Base-by-base conservation (phyloP, 2,329 filamentous ascomycete species). In the Ascochyta koolunga region DNA sequence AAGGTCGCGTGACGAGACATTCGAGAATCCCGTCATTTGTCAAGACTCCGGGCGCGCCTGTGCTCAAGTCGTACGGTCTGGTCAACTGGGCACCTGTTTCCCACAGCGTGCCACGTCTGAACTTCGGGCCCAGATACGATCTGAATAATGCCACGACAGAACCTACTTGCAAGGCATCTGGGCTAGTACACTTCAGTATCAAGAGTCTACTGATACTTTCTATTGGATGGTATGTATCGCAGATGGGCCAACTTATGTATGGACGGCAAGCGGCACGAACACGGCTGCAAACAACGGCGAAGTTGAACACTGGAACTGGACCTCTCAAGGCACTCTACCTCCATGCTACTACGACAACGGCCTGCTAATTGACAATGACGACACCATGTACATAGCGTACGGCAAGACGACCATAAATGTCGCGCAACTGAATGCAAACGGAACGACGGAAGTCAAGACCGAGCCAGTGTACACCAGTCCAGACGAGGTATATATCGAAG, bases 211-310 rank as follows among this genome's bases (percentile, higher is more conserved):
- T 24, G 73, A 77, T 1, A 70, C 73, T 1, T 86, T 79, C 67
- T 84, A 85, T 71, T 86, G 83, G 83, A 77, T 83, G 8, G 84
- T 83, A 1, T 86, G 83, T 59, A 74, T 83, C 46, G 77, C 82
- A 36, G 79, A 76, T 43, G 71, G 74, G 27, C 75, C 76, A 8
- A 83, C 83, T 0, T 84, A 83, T 62, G 70, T 86, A 31, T 86
- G 80, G 60, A 83, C 82, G 0, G 76, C 83, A 0, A 66, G 69
- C 9, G 73, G 73, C 4, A 70, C 71, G 1, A 79, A 78, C 0
- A 78, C 79, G 0, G 65, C 41, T 9, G 49, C 49, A 31, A 69
- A 70, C 50, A 64, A 64, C 16, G 71, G 70, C 31, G 69, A 71
- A 36, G 70, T 73, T 1, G 38, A 54, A 2, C 59, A 53, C 41